Percentiles rank a stretch among this genome's conserved stretches.
These are phyloP conservation scores for Schwanniomyces sp. DNA, from an alignment of 805 yeast species.

Conservation along the genomic window DNA sequence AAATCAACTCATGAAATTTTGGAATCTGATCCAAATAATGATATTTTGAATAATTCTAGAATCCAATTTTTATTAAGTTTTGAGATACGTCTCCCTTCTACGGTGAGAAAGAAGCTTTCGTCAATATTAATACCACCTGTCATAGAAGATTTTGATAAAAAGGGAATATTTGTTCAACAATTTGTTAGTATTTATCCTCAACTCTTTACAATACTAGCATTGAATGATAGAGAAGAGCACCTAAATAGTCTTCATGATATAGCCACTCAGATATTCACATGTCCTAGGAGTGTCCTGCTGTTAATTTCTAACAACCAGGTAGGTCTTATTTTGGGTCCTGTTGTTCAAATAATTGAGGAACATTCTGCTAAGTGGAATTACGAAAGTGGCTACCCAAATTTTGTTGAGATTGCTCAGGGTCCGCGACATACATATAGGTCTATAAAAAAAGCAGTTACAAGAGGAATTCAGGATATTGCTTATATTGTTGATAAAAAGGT, in stretches of 20 bases:
- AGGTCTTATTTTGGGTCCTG: slow-evolving; percentile 47
- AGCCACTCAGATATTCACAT: slow-evolving; percentile 42
- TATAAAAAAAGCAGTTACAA: slow-evolving; percentile 27
- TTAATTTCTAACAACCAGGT: slow-evolving; percentile 42
- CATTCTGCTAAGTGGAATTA: slow-evolving; percentile 36
- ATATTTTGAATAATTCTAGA: slow-evolving; percentile 40
- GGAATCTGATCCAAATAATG: slow-evolving; percentile 12
- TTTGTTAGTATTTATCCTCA: slow-evolving; percentile 55
- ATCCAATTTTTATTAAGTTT: slow-evolving; percentile 58
- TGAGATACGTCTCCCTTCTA: slow-evolving; percentile 59
- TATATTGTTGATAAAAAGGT: slow-evolving; percentile 25
- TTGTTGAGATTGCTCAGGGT: slow-evolving; percentile 21
- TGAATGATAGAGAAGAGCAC: slow-evolving; percentile 51
- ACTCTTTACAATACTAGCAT: slow-evolving; percentile 47
- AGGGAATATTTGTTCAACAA: slow-evolving; percentile 51
- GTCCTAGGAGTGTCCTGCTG: slow-evolving; percentile 41
- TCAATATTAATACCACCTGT: slow-evolving; percentile 54
- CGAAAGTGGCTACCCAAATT: slow-evolving; percentile 33
- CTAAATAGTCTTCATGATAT: slow-evolving; percentile 33
- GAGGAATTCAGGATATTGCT: slow-evolving; percentile 30
- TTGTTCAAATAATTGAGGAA: slow-evolving; percentile 41
- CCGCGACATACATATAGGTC: slow-evolving; percentile 16
- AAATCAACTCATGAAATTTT: slow-evolving; percentile 13
- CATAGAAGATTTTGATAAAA: slow-evolving; percentile 48
- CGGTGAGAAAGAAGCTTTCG: slow-evolving; percentile 47